Base-by-base conservation (phyloP, 2,329 filamentous ascomycete species). In the Sporothrix sp. region DNA sequence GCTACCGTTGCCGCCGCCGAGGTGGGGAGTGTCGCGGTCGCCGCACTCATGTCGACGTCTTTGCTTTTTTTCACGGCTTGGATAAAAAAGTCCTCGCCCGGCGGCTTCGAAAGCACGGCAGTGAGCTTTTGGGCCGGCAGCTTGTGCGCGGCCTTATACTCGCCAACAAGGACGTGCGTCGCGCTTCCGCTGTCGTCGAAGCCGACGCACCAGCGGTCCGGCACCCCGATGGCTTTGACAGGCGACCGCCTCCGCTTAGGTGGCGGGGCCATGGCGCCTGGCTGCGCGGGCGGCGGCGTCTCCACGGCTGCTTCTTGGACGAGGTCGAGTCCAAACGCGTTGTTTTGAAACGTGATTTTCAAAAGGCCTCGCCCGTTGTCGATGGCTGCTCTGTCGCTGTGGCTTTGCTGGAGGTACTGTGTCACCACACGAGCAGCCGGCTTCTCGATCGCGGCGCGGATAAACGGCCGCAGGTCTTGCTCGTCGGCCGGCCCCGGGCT, bases 131-230 rank as follows among this genome's bases (percentile, higher is more conserved):
- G 3, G 3, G 20, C 45, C 7, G 23, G 46, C 2, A 54, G 30
- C 7, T 20, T 37, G 27, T 54, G 49, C 20, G 49, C 45, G 2
- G 52, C 30, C 37, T 54, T 54, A 40, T 39, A 39, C 18, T 54
- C 49, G 11, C 49, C 52, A 2, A 52, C 52, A 2, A 52, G 28
- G 11, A 51, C 4, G 1, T 33, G 44, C 4, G 3, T 14, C 3
- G 1, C 2, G 3, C 13, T 20, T 1, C 28, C 39, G 6, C 28
- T n/a, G 3, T 11, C 23, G 23, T 25, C 10, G 2, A 13, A 7
- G 13, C n/a, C 45, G 11, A 51, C 2, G 8, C 33, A 7, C 52
- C 52, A 54, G 3, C 52, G 52, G 25, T 54, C 52, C 2, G 52
- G 52, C 4, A 42, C 14, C 9, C 42, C 42, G 7, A 44, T 14